Base-by-base conservation (phyloP, 2,329 filamentous ascomycete genomes). In the Xylariaceae sp. region DNA sequence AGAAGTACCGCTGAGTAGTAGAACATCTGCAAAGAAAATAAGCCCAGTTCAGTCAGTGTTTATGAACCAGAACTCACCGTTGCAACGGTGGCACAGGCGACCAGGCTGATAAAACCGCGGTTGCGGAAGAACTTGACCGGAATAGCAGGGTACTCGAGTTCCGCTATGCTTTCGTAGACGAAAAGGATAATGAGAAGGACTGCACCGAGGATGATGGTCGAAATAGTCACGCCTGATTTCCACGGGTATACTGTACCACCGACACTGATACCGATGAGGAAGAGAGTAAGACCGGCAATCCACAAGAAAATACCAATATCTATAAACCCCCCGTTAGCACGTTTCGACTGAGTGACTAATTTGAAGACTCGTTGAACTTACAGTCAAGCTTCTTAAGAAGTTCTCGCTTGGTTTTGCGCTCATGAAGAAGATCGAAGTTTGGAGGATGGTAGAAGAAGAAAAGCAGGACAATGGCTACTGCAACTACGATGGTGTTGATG, bases 241-340 rank as follows among this genome's bases (percentile, higher is more conserved):
- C 75, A 77, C 2, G 74, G 69, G 57, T 76, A 76, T 35, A 74
- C 67, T 42, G 59, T 64, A 15, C 75, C 75, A 16, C 75, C 75
- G 65, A 74, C 78, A 20, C 74, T 76, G 48, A 80, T 67, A 4
- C 76, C 77, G 57, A 80, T 74, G 7, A 80, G 65, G 49, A 79
- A 72, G 0, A 79, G 65, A 4, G 73, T 73, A 2, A 77, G 72
- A 3, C 76, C 75, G 4, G 70, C 70, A 7, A 73, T 74, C 68
- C 73, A 79, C 32, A 80, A 67, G 59, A 77, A 70, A 30, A 77
- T 73, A 3, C 77, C 77, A 29, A 75, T 42, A 61, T 75, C 52
- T 55, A 26, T 5, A 9, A 7, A 20, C 3, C 8, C n/a, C 36
- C 13, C 2, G 18, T 53, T 26, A 53, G 50, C 8, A n/a, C 10